Evolutionary conservation across 148 eudicot genomes (phyloP).

Genomic region (Polygonum maritimum): DNA sequence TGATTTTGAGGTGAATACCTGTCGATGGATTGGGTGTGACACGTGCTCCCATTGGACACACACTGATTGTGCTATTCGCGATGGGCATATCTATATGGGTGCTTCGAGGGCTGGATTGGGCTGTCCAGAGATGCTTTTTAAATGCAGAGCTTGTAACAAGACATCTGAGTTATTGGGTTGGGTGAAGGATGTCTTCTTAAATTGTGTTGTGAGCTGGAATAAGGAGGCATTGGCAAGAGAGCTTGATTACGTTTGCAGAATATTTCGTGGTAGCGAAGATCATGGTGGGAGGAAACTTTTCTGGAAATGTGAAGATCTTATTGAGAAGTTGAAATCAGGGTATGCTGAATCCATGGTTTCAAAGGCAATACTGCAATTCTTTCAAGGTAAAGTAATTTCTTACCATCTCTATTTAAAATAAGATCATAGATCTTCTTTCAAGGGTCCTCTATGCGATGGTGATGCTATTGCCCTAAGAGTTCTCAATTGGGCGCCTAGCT

Average conservation of each 20-base stretch:
- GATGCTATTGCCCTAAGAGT: not conserved
- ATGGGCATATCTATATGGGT: slow-evolving; percentile 52
- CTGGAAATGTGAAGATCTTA: slow-evolving; percentile 60
- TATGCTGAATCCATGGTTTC: slow-evolving; percentile 39
- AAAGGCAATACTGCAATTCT: slow-evolving; percentile 37
- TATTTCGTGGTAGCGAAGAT: slow-evolving; percentile 62
- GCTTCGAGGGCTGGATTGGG: slow-evolving; percentile 26
- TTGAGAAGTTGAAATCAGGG: slow-evolving; percentile 47
- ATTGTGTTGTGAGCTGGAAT: slow-evolving; percentile 56
- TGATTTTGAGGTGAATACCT: slow-evolving; percentile 72
- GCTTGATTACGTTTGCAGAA: slow-evolving; percentile 51
- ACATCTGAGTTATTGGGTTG: slow-evolving; percentile 62
- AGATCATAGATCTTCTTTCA: not conserved
- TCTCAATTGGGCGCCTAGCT: not conserved
- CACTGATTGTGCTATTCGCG: slow-evolving; percentile 65
- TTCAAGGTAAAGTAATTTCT: slow-evolving; percentile 30
- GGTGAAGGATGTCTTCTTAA: slow-evolving; percentile 66
- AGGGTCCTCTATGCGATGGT: not conserved
- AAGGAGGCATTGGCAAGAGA: slow-evolving; percentile 50
- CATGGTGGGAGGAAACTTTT: slow-evolving; percentile 46
- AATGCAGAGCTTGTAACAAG: slow-evolving; percentile 54
- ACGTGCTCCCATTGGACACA: slow-evolving; percentile 66
- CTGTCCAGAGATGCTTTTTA: slow-evolving; percentile 51
- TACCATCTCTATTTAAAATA: not conserved
- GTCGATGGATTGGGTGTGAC: slow-evolving; percentile 75